Evolutionary conservation across 2,329 filamentous ascomycete genomes (phyloP), one percentile per base, ranked within the genome.

Genomic region (Botrytis paeoniae): DNA sequence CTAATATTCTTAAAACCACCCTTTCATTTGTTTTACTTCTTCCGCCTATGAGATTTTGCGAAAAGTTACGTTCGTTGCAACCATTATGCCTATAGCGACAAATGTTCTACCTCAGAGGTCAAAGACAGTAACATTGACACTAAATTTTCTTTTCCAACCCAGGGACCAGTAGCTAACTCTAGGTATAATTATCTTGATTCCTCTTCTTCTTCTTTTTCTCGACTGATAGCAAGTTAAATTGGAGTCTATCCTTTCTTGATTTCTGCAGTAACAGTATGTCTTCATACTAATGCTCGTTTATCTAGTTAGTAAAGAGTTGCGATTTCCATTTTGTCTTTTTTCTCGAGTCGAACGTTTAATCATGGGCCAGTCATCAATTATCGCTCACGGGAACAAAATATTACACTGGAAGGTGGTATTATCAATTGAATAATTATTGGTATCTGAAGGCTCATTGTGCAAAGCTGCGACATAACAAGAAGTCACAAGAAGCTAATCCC

Each of bases 281-380:
- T 59, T 35, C 29, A 35, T 10, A 8, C 32, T 35, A 4, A 60
- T 60, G 12, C 12, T 22, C 20, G 18, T 8, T 18, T 35, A 60
- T 10, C 57, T 35, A 22, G 18, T 60, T 10, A 35, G 1, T 22
- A 5, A 0, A 8, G 0, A 12, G 2, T 35, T 20, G 4, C 10
- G 3, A 14, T 25, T 32, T 4, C 20, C 39, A 60, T 35, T 60
- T 22, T 60, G 2, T 35, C 39, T 41, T 12, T 22, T 22, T 22
- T 10, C 22, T 10, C 9, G 18, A 25, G 29, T 60, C 22, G 0
- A 35, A 25, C 9, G 7, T 35, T 12, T 2, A 7, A 9, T 60
- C 4, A 25, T 60, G 32, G 18, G 4, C 20, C 12, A 16, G 51
- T 29, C 25, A 54, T 37, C 20, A 16, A 37, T 7, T 14, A n/a